These are phyloP conservation scores for Tulasnella calospora DNA, from an alignment of 768 basidiomycete species.

Conservation along the genomic window DNA sequence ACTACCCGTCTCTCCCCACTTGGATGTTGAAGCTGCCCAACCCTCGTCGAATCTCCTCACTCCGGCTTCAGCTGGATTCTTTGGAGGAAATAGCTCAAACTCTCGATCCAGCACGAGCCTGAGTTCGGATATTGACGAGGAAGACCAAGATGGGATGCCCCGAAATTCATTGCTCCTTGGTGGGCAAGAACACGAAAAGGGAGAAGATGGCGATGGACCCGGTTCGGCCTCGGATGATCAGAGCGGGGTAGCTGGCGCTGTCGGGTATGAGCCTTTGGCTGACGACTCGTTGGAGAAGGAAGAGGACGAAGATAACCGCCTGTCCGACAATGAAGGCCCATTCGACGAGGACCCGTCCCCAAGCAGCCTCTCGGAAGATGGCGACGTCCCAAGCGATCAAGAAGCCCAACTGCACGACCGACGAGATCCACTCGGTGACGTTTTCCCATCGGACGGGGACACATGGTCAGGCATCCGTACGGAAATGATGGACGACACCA, in stretches of 20 bases:
- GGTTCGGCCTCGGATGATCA: background rate
- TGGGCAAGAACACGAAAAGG: background rate
- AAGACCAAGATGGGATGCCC: constrained; percentile 1
- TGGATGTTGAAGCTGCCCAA: constrained; percentile 19
- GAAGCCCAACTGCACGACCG: background rate
- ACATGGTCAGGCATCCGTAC: constrained; percentile 26
- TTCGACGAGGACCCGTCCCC: constrained; percentile 1
- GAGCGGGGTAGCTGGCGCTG: background rate
- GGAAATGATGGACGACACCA: background rate
- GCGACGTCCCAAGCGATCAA: background rate
- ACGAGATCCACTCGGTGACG: constrained; percentile 28
- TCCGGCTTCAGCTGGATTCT: background rate
- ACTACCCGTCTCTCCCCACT: background rate
- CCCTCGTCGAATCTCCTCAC: constrained; percentile 18
- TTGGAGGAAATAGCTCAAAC: background rate
- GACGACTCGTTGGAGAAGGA: constrained; percentile 6
- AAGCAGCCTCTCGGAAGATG: background rate
- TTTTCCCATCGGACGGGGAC: constrained; percentile 28
- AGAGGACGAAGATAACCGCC: background rate
- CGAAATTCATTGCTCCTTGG: constrained; percentile 2
- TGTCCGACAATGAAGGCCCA: background rate
- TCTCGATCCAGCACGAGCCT: background rate
- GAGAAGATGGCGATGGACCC: background rate
- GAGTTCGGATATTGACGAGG: background rate
- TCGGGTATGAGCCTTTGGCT: background rate